Base-by-base conservation (phyloP, 2,329 filamentous ascomycete species). In the Sporothrix globosa region DNA sequence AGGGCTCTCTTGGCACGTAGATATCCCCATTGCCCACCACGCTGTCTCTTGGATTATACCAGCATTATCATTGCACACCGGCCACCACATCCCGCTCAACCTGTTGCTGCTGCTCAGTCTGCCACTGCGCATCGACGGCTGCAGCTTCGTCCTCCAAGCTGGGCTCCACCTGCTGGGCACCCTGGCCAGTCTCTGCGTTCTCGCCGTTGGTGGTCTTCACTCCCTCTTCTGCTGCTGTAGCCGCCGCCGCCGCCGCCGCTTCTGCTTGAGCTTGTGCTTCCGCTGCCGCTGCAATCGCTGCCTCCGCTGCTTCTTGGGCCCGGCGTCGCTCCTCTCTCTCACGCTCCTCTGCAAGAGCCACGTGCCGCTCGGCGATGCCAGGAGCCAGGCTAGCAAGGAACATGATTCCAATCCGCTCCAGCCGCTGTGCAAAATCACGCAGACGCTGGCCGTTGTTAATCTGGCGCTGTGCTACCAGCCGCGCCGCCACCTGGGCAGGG, bases 381-480 rank as follows among this genome's bases (percentile, higher is more conserved):
- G 88, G 88, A 1, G 88, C 87, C 72, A 91, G 84, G 76, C 88
- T 91, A 24, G 88, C 88, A 27, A 91, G 80, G 75, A 91, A 90
- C 30, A 91, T 80, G 19, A 90, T 82, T 0, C 86, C 82, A 21
- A 87, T 85, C 73, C 88, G 84, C 78, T 91, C 88, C 7, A 87
- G 75, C 13, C 86, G 81, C 70, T 87, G 82, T 5, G 85, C 77
- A 70, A 86, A 84, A 67, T 83, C 78, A 72, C 83, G 76, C 5
- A 87, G 74, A 83, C 86, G 84, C 61, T 81, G 82, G 10, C 80
- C 81, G 73, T 87, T 84, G 2, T 78, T 78, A 19, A 79, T 74
- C 69, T 81, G 80, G 44, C 81, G 82, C 73, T 82, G 78, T 54
- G 82, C 84, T 2, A 89, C 78, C 9, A 90, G 77, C 70, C 87